phyloP scores from a whole-genome alignment of 2,329 filamentous ascomycete genomes.

The Phyllosticta citriasiana region DNA sequence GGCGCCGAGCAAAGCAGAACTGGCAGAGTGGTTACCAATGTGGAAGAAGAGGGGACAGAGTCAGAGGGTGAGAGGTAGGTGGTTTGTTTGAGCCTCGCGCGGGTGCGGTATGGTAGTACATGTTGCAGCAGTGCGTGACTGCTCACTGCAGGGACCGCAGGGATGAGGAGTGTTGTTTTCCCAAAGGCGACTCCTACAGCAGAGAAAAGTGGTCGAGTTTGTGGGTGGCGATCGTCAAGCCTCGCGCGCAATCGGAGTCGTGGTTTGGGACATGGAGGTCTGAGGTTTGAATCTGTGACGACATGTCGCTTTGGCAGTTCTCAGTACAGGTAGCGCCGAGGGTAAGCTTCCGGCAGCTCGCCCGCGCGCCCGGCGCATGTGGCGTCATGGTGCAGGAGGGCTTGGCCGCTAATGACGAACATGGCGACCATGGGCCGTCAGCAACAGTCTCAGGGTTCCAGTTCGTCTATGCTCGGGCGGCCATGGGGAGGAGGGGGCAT shows the following conservation, averaged over 20 bases:
- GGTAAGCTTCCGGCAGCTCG: not conserved
- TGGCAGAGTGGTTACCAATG: not conserved
- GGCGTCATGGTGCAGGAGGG: not conserved
- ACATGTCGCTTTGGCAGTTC: not conserved
- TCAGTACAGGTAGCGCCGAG: not conserved
- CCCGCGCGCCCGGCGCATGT: conserved; percentile 1
- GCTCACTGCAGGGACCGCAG: conserved; percentile 8
- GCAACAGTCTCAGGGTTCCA: not conserved
- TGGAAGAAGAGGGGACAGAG: not conserved
- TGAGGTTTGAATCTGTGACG: not conserved
- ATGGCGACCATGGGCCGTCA: conserved; percentile 1
- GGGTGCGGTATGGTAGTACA: not conserved
- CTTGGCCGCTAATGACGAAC: conserved; percentile 5
- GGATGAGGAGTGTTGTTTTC: not conserved
- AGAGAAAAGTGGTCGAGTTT: not conserved
- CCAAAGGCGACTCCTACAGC: not conserved
- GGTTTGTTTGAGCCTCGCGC: not conserved
- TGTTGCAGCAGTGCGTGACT: conserved; percentile 2
- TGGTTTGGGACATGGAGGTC: not conserved
- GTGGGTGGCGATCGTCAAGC: not conserved
- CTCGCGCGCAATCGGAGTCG: not conserved
- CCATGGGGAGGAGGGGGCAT: too few species aligned
- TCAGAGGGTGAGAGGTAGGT: not conserved
- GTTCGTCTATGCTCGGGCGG: too few species aligned
- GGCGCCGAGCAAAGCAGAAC: not conserved